A percentile compares a stretch with the other conserved stretches of the same genome.
These are phyloP conservation scores for Phialophora macrospora DNA, from an alignment of 2,329 filamentous ascomycete species.

Conservation along the genomic window DNA sequence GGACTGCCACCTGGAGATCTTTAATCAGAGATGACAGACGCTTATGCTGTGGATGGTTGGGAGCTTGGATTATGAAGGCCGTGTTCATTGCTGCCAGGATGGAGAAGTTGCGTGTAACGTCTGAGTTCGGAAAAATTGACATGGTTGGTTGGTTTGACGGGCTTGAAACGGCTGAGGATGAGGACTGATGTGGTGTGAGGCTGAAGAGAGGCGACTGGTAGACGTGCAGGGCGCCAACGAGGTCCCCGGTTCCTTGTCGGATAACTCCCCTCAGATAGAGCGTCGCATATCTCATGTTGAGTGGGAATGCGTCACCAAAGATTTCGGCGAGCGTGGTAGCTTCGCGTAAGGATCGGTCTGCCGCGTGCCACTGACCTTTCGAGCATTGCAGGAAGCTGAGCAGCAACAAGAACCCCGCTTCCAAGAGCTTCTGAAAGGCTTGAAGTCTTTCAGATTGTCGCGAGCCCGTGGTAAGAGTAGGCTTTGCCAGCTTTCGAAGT, in stretches of 20 bases:
- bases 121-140: slow-evolving; percentile 26
- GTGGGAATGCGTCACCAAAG: slow-evolving; percentile 48
- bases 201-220: slow-evolving; percentile 68
- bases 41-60: slow-evolving; percentile 61
- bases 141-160: slow-evolving; percentile 32
- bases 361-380: slow-evolving; percentile 71
- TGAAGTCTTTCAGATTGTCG: slow-evolving; percentile 36
- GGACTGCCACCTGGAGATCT: slow-evolving; percentile 69
- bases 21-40: slow-evolving; percentile 67
- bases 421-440: slow-evolving; percentile 66
- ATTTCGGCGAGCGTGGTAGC: slow-evolving; percentile 56
- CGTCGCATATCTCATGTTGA: slow-evolving; percentile 59
- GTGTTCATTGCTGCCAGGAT: slow-evolving; percentile 69
- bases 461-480: slow-evolving; percentile 30
- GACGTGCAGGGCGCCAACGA: slow-evolving; percentile 68
- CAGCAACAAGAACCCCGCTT: slow-evolving; percentile 72
- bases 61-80: slow-evolving; percentile 73
- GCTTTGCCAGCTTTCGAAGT: slow-evolving; percentile 44
- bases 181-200: slow-evolving; percentile 47
- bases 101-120: slow-evolving; percentile 66
- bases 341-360: slow-evolving; percentile 62
- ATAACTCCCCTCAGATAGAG: slow-evolving; percentile 77
- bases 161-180: slow-evolving; percentile 34
- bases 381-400: slow-evolving; percentile 72
- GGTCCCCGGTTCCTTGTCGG: slow-evolving; percentile 75